These are phyloP conservation scores for Alternaria ethzedia DNA, from an alignment of 2,329 filamentous ascomycete species.

Conservation along the genomic window DNA sequence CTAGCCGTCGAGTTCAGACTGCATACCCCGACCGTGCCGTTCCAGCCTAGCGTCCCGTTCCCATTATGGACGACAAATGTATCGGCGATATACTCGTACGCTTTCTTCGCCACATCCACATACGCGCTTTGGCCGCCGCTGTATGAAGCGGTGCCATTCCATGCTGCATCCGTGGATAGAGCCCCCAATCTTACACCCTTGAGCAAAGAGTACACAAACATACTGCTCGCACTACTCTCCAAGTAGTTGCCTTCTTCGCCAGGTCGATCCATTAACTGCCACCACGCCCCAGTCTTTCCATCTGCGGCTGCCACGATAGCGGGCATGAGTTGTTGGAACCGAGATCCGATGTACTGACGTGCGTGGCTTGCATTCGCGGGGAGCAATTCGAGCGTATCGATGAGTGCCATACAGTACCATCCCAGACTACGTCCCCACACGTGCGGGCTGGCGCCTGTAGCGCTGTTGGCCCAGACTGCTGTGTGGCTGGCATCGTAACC, in stretches of 20 bases:
- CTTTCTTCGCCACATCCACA: constrained; percentile 16
- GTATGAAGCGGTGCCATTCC: not conserved
- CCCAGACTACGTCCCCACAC: constrained; percentile 63
- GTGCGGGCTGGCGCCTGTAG: constrained; percentile 58
- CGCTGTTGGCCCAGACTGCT: constrained; percentile 60
- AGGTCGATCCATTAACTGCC: constrained; percentile 62
- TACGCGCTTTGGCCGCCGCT: not conserved
- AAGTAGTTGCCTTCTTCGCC: constrained; percentile 63
- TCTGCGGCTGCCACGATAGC: constrained; percentile 48
- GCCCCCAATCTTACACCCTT: constrained; percentile 54
- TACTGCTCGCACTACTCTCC: constrained; percentile 64
- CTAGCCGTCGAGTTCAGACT: constrained; percentile 30
- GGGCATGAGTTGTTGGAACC: constrained; percentile 16
- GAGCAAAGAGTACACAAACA: constrained; percentile 63
- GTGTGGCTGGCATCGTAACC: constrained; percentile 60
- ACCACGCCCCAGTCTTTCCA: constrained; percentile 57
- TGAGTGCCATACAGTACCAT: constrained; percentile 61
- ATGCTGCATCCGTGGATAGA: not conserved
- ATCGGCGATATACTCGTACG: constrained; percentile 41
- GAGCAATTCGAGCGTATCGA: constrained; percentile 57
- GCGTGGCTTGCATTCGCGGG: not conserved
- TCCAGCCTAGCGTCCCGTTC: constrained; percentile 37
- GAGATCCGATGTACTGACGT: not conserved
- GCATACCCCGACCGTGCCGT: constrained; percentile 40
- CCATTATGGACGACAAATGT: constrained; percentile 26